Evolutionary conservation across 495 filamentous ascomycete genomes (phyloP).

Genomic region (Apodospora peruviana): DNA sequence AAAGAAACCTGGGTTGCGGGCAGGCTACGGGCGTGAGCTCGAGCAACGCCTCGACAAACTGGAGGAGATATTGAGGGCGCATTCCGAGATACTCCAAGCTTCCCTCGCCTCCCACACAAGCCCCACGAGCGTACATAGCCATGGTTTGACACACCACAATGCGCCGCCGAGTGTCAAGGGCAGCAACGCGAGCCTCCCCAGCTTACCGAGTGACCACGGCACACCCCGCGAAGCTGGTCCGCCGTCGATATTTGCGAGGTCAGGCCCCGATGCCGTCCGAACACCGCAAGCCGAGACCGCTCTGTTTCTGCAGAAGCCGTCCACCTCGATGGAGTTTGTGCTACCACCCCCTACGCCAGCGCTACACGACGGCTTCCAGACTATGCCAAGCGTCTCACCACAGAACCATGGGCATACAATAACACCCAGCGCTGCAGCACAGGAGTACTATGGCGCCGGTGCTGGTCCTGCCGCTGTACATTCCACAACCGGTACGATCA

Average conservation of each 20-base stretch:
- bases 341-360: constrained; percentile 22
- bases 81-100: constrained; percentile 42
- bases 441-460: constrained; percentile 40
- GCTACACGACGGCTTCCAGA: constrained; percentile 29
- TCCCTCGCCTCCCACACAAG: constrained; percentile 21
- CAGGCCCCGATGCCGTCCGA: constrained; percentile 33
- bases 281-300: constrained; percentile 56
- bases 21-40: constrained; percentile 82
- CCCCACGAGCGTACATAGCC: constrained; percentile 28
- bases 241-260: constrained; percentile 29
- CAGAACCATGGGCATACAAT: constrained; percentile 25
- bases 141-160: constrained; percentile 28
- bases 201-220: constrained; percentile 41
- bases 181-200: constrained; percentile 37
- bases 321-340: constrained; percentile 35
- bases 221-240: constrained; percentile 38
- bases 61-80: constrained; percentile 42
- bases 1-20: constrained; percentile 77
- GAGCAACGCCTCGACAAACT: constrained; percentile 69
- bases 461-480: constrained; percentile 23
- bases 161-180: constrained; percentile 43
- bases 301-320: constrained; percentile 57
- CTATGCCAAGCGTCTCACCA: constrained; percentile 30
- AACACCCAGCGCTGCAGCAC: constrained; percentile 26
- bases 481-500: constrained; percentile 39